Evolutionary conservation across 2,329 filamentous ascomycete species (phyloP).

Genomic region (Daldinia sp.): DNA sequence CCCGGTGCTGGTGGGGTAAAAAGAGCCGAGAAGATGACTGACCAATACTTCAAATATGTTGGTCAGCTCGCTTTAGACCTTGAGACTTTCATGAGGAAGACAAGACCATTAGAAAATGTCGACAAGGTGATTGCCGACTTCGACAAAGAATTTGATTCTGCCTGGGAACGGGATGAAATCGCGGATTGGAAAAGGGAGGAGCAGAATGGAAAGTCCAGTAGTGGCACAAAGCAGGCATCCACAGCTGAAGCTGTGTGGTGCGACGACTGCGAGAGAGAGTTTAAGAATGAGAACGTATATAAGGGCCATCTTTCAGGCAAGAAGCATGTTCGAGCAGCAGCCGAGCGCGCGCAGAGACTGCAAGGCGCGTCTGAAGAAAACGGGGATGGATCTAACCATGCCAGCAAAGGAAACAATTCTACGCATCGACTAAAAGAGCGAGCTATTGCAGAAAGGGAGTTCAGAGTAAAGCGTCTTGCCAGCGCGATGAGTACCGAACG

Average conservation of each 20-base stretch:
- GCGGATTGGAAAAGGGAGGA: conserved; percentile 78
- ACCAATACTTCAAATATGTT: conserved; percentile 92
- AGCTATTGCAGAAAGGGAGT: conserved; percentile 89
- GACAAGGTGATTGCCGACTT: conserved; percentile 81
- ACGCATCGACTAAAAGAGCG: conserved; percentile 82
- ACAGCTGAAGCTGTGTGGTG: conserved; percentile 83
- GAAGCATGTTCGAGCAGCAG: conserved; percentile 89
- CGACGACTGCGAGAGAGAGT: conserved; percentile 91
- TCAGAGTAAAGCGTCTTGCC: conserved; percentile 82
- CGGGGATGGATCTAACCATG: conserved; percentile 45
- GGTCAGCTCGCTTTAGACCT: conserved; percentile 84
- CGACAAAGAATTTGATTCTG: conserved; percentile 84
- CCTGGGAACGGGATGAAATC: conserved; percentile 84
- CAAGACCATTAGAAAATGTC: conserved; percentile 85
- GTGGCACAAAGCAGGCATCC: conserved; percentile 53
- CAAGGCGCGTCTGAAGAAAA: conserved; percentile 53
- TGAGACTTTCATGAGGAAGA: conserved; percentile 87
- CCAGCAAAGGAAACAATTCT: conserved; percentile 51
- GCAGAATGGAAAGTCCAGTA: conserved; percentile 54
- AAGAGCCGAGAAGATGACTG: conserved; percentile 86
- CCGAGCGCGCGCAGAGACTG: conserved; percentile 67
- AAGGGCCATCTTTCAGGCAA: conserved; percentile 89
- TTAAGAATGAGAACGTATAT: conserved; percentile 95
- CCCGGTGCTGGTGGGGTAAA: conserved; percentile 80
- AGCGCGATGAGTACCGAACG: conserved; percentile 88